phyloP scores from a whole-genome alignment of 805 yeast genomes.

The Saccharomycopsis schoenii region DNA sequence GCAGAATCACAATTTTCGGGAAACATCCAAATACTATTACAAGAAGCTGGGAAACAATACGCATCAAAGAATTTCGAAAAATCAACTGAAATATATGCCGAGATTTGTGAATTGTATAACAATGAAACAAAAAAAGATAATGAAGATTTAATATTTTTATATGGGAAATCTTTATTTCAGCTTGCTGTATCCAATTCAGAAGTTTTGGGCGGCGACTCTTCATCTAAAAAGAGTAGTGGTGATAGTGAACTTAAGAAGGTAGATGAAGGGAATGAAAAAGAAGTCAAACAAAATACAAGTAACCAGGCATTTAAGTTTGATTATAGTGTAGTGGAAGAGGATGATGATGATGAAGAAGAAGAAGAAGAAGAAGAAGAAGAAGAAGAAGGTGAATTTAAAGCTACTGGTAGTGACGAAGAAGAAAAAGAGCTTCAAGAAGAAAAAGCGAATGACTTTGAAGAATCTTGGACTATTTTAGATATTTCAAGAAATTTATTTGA shows the following conservation, averaged over 20 bases:
- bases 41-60: slow-evolving; percentile 54
- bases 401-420: slow-evolving; percentile 24
- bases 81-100: slow-evolving; percentile 72
- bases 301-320: slow-evolving; percentile 14
- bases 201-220: slow-evolving; percentile 50
- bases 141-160: slow-evolving; percentile 61
- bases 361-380: slow-evolving; percentile 22
- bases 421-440: slow-evolving; percentile 20
- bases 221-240: slow-evolving; percentile 12
- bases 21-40: slow-evolving; percentile 39
- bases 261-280: slow-evolving; percentile 20
- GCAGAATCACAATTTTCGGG: slow-evolving; percentile 24
- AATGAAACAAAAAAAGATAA: slow-evolving; percentile 46
- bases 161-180: slow-evolving; percentile 74
- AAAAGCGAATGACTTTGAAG: slow-evolving; percentile 41
- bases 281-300: slow-evolving; percentile 14
- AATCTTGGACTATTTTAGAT: slow-evolving; percentile 83
- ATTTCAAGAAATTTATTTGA: slow-evolving; percentile 61
- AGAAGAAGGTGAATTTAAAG: slow-evolving; percentile 13
- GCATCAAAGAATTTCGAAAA: slow-evolving; percentile 57
- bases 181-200: slow-evolving; percentile 67
- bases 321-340: slow-evolving; percentile 21
- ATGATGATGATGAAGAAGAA: slow-evolving; percentile 24
- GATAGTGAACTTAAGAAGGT: slow-evolving; percentile 13
- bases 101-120: slow-evolving; percentile 58